These are phyloP conservation scores for Trypanosoma avium DNA, from an alignment of 208 protist species.

Conservation along the genomic window DNA sequence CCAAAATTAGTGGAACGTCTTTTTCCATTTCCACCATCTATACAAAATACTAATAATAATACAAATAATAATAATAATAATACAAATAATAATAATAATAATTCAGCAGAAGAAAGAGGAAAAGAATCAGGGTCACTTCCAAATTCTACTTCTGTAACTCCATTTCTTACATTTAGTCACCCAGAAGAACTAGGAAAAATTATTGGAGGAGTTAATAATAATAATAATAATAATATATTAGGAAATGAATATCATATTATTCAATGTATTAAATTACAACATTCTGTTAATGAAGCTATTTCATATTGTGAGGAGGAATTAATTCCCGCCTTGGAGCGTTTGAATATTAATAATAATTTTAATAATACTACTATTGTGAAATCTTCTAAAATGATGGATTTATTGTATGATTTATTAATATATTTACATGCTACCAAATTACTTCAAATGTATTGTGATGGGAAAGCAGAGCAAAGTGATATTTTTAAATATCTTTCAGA, in stretches of 20 bases:
- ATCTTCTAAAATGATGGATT: conserved; percentile 3
- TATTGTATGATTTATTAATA: conserved; percentile 28
- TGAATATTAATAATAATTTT: too few species aligned
- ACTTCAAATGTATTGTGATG: conserved; percentile 29
- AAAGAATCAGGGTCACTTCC: conserved; percentile 16
- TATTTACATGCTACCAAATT: conserved; percentile 29
- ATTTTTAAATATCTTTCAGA: conserved; percentile 25
- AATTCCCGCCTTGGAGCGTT: conserved; percentile 18
- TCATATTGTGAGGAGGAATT: conserved; percentile 28
- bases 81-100: background rate
- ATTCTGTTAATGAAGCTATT: conserved; percentile 35
- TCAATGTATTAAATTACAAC: conserved; percentile 29
- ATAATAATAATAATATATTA: too few species aligned
- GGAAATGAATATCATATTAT: conserved; percentile 30
- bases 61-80: background rate
- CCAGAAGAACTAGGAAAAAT: background rate
- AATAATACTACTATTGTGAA: too few species aligned
- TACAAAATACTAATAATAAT: conserved; percentile 15
- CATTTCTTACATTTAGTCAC: background rate
- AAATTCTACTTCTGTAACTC: conserved; percentile 5
- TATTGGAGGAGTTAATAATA: too few species aligned
- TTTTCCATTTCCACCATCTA: conserved; percentile 22
- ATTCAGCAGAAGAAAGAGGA: conserved; percentile 1
- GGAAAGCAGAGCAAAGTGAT: conserved; percentile 3
- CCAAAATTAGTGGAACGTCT: conserved; percentile 35